Evolutionary conservation across 2,329 filamentous ascomycete genomes (phyloP), one percentile per base, ranked within the genome.

Genomic region (Beauveria scarabaeidicola): DNA sequence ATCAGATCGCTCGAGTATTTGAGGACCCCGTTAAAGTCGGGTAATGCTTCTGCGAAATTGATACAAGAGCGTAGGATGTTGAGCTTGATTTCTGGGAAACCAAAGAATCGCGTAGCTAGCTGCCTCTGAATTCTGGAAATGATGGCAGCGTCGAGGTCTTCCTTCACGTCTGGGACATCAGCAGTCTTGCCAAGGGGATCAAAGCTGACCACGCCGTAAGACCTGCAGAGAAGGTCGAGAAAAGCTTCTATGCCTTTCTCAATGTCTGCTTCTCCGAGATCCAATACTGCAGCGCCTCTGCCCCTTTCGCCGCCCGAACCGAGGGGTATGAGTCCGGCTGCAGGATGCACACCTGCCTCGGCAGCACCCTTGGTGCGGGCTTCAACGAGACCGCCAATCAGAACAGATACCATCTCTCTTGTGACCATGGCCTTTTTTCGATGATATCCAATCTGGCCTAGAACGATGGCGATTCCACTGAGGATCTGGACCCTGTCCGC

Each of bases 331-430:
- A 97, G 77, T 0, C 91, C 92, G 10, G 93, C 91, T 19, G 93
- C 93, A 44, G 94, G 94, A 73, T 97, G 93, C 40, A 99, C 90
- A 3, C 93, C 94, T 68, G 94, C 90, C 69, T 97, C 94, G n/a
- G 94, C 92, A 44, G 94, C 94, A 36, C 93, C 93, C 52, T 93
- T 82, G 51, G 95, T 97, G 43, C 94, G 84, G 17, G 94, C 94
- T 72, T 97, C 91, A 5, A 96, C 87, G 9, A 99, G 79, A 3
- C 90, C 91, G 38, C 87, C 87, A 56, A 95, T 90, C 44, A 97
- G 79, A 17, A 91, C 86, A 3, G 86, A 87, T 9, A 99, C 81
- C 53, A 97, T 80, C 68, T 97, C 91, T 66, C 90, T 87, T 66
- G 96, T 81, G 0, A 97, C 85, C 75, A 97, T 88, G 5, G 90